phyloP scores from a whole-genome alignment of 73 alveolate species.

The Symbiodinium pilosum region DNA sequence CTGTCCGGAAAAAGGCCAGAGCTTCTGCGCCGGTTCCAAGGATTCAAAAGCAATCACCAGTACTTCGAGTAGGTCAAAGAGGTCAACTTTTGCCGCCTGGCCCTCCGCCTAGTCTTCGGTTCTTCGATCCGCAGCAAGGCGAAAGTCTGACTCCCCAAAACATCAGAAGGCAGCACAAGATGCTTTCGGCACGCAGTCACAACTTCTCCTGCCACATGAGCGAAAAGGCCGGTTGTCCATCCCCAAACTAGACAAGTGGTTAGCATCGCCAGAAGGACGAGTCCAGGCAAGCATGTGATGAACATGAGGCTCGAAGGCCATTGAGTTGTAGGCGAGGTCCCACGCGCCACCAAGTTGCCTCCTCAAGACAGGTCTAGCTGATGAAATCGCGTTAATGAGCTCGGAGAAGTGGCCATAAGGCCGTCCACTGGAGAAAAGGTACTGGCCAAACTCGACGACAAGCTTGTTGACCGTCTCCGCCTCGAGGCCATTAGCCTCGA shows the following conservation, averaged over 20 bases:
- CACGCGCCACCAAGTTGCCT: background rate
- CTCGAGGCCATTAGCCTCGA: too few species aligned
- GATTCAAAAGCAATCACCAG: background rate
- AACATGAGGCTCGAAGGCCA: background rate
- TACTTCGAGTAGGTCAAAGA: background rate
- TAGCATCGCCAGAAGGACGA: background rate
- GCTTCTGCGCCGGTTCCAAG: background rate
- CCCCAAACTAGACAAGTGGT: background rate
- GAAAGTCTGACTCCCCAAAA: background rate
- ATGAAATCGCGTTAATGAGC: background rate
- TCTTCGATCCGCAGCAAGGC: background rate
- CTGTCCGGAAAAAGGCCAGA: background rate
- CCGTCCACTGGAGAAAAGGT: background rate
- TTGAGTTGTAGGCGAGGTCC: background rate
- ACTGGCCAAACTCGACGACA: background rate
- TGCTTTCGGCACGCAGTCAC: background rate
- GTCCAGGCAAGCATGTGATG: background rate
- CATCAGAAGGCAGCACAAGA: background rate
- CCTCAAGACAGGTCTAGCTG: background rate
- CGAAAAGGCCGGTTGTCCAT: too few species aligned
- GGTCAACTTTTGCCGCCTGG: background rate
- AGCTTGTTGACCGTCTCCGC: background rate
- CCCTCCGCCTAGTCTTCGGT: background rate
- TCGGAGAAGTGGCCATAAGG: slow-evolving; percentile 6
- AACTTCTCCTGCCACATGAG: background rate